Percentiles rank a stretch among this genome's conserved stretches.
Conservation (phyloP, 352 stramenopile species). For the Globisporangium echinulatum region DNA sequence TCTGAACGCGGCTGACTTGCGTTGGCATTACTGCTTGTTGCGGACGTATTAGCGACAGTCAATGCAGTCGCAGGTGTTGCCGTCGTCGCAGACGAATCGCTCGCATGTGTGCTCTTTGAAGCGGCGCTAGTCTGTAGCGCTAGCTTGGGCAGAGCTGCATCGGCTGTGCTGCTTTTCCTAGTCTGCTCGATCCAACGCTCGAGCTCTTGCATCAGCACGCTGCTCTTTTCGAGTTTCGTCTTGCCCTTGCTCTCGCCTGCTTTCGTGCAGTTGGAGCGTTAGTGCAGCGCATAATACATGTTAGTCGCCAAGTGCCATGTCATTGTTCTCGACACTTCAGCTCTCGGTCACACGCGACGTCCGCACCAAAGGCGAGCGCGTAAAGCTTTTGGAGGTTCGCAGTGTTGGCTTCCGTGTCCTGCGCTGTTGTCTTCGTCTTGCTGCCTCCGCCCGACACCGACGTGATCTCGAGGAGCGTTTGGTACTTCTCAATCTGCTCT, state of each 20-base stretch:
- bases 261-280: neutral
- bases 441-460: conserved; percentile 14
- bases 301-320: too few relatives aligned
- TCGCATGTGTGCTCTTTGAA: neutral
- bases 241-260: conserved; percentile 5
- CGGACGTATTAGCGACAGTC: too few relatives aligned
- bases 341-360: neutral
- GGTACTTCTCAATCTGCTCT: conserved; percentile 81
- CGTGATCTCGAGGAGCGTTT: conserved; percentile 65
- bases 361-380: conserved; percentile 9
- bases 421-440: conserved; percentile 23
- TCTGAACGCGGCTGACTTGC: too few relatives aligned
- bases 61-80: neutral
- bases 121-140: too few relatives aligned
- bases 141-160: neutral
- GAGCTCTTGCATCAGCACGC: conserved; percentile 23
- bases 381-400: conserved; percentile 10
- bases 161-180: neutral
- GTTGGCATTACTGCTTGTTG: too few relatives aligned
- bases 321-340: too few relatives aligned
- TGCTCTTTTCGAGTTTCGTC: conserved; percentile 6
- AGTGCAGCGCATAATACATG: too few relatives aligned
- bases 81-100: neutral
- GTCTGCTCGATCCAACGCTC: conserved; percentile 14
- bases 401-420: conserved; percentile 2